These are phyloP conservation scores for Iberis amara DNA, from an alignment of 441 rosid genomes.

Conservation along the genomic window DNA sequence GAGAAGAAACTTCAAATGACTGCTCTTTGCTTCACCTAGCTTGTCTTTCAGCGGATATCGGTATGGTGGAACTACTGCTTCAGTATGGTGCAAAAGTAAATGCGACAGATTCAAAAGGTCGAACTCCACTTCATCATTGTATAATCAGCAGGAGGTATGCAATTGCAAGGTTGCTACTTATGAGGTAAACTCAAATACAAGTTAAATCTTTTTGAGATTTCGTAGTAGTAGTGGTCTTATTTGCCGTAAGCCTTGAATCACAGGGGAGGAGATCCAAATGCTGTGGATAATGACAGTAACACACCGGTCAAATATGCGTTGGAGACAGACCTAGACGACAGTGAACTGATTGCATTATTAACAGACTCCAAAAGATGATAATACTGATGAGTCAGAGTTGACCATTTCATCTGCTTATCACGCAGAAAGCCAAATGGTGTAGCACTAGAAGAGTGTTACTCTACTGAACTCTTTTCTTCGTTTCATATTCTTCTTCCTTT, in stretches of 20 bases:
- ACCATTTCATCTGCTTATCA: constrained; percentile 11
- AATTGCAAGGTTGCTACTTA: constrained; percentile 70
- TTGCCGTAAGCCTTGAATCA: too few species aligned
- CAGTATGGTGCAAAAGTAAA: constrained; percentile 83
- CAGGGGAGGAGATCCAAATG: constrained; percentile 89
- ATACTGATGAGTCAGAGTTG: background rate
- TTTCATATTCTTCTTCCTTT: constrained; percentile 6
- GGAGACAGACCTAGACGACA: constrained; percentile 47
- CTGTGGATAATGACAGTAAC: constrained; percentile 47
- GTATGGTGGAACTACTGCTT: constrained; percentile 83
- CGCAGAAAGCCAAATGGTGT: constrained; percentile 21
- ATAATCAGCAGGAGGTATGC: constrained; percentile 57
- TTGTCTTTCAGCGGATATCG: constrained; percentile 73
- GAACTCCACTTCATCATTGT: constrained; percentile 71
- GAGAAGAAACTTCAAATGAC: constrained; percentile 48
- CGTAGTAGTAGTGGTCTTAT: too few species aligned
- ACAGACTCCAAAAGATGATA: constrained; percentile 42
- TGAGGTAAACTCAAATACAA: constrained; percentile 45
- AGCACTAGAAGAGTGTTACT: constrained; percentile 24
- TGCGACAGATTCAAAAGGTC: constrained; percentile 62
- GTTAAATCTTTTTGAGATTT: constrained; percentile 5
- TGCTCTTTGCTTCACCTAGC: constrained; percentile 92
- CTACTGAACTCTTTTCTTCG: constrained; percentile 14
- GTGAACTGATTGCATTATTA: constrained; percentile 51
- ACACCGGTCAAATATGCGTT: constrained; percentile 48